Evolutionary conservation across 1,284 basidiomycete genomes (phyloP).

Genomic region (Phellinidium pouzarii): DNA sequence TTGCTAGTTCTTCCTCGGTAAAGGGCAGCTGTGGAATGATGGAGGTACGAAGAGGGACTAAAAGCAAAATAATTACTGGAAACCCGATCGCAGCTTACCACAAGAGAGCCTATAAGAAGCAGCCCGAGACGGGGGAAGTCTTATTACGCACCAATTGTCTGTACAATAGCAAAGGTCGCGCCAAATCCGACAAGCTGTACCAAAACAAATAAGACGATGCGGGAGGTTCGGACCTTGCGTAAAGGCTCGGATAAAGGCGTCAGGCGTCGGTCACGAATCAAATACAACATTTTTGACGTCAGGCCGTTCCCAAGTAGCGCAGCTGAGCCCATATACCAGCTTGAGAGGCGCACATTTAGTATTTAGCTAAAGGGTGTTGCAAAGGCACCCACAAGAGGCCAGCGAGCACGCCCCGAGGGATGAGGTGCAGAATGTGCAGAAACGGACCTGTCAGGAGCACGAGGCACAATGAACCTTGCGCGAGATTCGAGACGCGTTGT

Average conservation of each 20-base stretch:
- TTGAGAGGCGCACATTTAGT: slow-evolving; percentile 27
- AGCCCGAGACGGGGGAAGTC: slow-evolving; percentile 1
- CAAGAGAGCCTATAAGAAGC: neutral
- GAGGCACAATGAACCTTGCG: slow-evolving; percentile 75
- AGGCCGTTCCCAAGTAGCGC: slow-evolving; percentile 83
- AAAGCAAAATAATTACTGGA: slow-evolving; percentile 81
- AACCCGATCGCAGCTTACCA: slow-evolving; percentile 81
- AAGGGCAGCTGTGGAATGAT: slow-evolving; percentile 78
- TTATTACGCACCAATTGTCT: slow-evolving; percentile 68
- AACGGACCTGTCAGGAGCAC: slow-evolving; percentile 80
- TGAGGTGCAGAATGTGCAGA: slow-evolving; percentile 69
- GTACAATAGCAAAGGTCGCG: slow-evolving; percentile 86
- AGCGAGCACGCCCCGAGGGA: slow-evolving; percentile 71
- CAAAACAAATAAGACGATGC: slow-evolving; percentile 71
- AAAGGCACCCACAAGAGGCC: slow-evolving; percentile 57
- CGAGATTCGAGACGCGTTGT: slow-evolving; percentile 83
- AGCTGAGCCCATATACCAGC: slow-evolving; percentile 89
- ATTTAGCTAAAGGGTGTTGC: slow-evolving; percentile 15
- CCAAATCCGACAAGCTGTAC: slow-evolving; percentile 86
- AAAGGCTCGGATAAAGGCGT: slow-evolving; percentile 66
- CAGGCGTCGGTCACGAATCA: slow-evolving; percentile 68
- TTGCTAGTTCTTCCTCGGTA: slow-evolving; percentile 70
- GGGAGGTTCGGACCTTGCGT: slow-evolving; percentile 63
- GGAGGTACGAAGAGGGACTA: slow-evolving; percentile 77
- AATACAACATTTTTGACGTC: slow-evolving; percentile 76